Percentiles rank a stretch among this genome's conserved stretches.
These are phyloP conservation scores for Rubia peregrina DNA, from an alignment of 305 asterid species.

Conservation along the genomic window DNA sequence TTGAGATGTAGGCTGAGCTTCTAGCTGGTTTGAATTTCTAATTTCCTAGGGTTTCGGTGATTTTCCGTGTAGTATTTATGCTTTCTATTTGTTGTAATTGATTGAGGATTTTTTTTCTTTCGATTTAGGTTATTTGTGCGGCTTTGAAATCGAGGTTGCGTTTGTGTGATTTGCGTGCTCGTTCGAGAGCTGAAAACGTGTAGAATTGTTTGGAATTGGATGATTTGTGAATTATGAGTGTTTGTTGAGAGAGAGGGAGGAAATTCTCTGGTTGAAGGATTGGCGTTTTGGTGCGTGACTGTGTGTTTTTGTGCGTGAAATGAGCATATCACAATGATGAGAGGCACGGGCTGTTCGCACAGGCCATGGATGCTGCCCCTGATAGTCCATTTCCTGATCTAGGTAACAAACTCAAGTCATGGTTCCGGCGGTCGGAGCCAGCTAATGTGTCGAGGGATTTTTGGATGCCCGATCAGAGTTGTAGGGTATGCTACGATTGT, in stretches of 20 bases:
- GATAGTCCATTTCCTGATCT: slow-evolving; percentile 54
- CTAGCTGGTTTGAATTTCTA: background rate
- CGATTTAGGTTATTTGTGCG: slow-evolving; percentile 6
- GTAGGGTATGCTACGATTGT: slow-evolving; percentile 97
- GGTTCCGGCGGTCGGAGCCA: slow-evolving; percentile 79
- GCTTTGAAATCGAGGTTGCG: background rate
- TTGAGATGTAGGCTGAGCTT: background rate
- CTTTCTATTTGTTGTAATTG: background rate
- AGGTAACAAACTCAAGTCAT: slow-evolving; percentile 53
- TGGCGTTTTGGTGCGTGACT: slow-evolving; percentile 3
- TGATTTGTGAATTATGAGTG: background rate
- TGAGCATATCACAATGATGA: slow-evolving; percentile 60
- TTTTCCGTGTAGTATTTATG: background rate
- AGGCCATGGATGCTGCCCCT: slow-evolving; percentile 58
- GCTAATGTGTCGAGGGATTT: slow-evolving; percentile 81
- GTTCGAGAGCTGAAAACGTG: slow-evolving; percentile 7
- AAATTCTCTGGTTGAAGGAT: slow-evolving; percentile 11
- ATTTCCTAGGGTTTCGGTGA: background rate
- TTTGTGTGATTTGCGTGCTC: background rate
- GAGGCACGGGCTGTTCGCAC: slow-evolving; percentile 32
- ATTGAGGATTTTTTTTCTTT: background rate
- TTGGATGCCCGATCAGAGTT: slow-evolving; percentile 99
- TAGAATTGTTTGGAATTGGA: background rate
- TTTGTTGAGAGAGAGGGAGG: slow-evolving; percentile 6
- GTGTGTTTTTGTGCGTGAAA: slow-evolving; percentile 29